Base-by-base conservation (phyloP, 768 basidiomycete genomes). In the Russula emetica region DNA sequence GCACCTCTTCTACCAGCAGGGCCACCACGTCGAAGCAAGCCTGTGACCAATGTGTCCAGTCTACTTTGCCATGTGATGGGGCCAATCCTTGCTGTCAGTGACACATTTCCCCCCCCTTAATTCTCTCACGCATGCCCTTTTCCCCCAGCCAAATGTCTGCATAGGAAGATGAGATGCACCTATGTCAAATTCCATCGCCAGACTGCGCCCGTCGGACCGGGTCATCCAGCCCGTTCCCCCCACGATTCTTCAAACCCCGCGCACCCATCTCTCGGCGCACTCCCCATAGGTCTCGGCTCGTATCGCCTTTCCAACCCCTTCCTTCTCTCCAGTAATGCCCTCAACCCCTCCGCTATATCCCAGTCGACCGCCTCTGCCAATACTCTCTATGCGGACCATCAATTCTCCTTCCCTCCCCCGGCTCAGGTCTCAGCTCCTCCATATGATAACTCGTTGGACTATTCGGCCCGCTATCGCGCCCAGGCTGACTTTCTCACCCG, bases 141-240 rank as follows among this genome's bases (percentile, higher is more conserved):
- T 49, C 38, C n/a, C 30, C 20, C 71, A 90, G 89, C 85, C 18
- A 91, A 90, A 81, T 92, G 90, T 69, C 69, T 83, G 1, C 79
- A 86, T 58, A 83, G 87, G 61, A 90, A 88, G 72, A 80, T 76
- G 60, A 80, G 86, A 5, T 92, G 90, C 74, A 92, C 89, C 0
- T 92, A 84, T 67, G 85, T 90, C 73, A 90, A 92, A 70, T 90
- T 88, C 70, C 88, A 90, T 70, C 84, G 88, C 16, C 90, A 90
- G 71, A 91, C 90, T 0, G 88, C 88, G 0, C 89, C 88, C 32
- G 79, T 82, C 2, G 88, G 88, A 4, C 89, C 88, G 11, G 88
- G 88, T 11, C 89, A 91, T 68, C 74, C 77, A 3, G 60, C 76
- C 3, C 69, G 69, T 36, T 47, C 42, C 11, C 16, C 65, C 3